Base-by-base conservation (phyloP, 2,329 filamentous ascomycete species). In the Macroventuria anomochaeta region DNA sequence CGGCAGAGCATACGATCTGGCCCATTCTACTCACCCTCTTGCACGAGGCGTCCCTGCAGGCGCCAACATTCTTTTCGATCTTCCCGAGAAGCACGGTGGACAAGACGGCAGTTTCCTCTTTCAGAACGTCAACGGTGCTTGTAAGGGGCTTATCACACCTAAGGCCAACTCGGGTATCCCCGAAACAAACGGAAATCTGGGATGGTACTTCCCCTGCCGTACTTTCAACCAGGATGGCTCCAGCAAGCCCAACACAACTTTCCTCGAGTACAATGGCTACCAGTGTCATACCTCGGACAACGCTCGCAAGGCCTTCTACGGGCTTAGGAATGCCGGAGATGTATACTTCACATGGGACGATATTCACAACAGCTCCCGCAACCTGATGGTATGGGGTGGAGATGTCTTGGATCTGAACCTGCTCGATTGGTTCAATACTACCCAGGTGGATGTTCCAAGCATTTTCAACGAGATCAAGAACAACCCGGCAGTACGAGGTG, bases 291-390 rank as follows among this genome's bases (percentile, higher is more conserved):
- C 95, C 1, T 88, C 87, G 0, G 76, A 79, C 6, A 75, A 75
- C 1, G 85, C 87, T 15, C 87, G 95, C 57, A 79, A 87, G 47
- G 78, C 85, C 0, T 97, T 96, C 71, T 97, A 97, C 42, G 76
- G 78, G 3, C 80, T 97, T 23, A 71, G 73, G 1, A 84, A 84
- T 42, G 80, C 87, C 3, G 95, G 93, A 2, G 92, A 97, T 64
- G 93, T 99, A 13, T 99, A 93, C 76, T 99, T 91, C 72, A 96
- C 89, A 2, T 99, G 95, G 95, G 86, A 93, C 20, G 95, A 99
- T 67, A 85, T 97, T 64, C 90, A 86, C 71, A 99, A 99, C 76
- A 85, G 77, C 58, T 91, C 88, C 26, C 89, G 95, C 53, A 97
- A 97, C 70, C 81, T 99, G 38, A 87, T 96, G 63, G 91, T 97